Evolutionary conservation across 208 protist species (phyloP), one percentile per base, ranked within the genome.

Genomic region (Trypanosoma avium): DNA sequence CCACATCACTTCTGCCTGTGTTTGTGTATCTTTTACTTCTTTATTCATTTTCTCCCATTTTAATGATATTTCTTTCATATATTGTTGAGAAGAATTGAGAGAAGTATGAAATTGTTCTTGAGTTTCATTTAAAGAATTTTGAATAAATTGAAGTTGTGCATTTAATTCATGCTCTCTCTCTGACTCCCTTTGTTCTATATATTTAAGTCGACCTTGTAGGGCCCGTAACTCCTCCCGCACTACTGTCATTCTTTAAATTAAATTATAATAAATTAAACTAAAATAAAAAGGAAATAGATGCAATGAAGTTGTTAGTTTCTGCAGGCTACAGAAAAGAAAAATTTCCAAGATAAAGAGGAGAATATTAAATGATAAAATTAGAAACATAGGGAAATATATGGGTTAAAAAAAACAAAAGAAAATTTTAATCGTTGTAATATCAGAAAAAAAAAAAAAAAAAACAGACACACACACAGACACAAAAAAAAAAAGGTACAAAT

Each of bases 131-230:
- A n/a, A n/a, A n/a, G n/a, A n/a, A n/a, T n/a, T n/a, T n/a, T n/a
- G n/a, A n/a, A 42, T 5, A 7, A 4, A 22, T 3, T 42, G 26
- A 15, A 67, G 61, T 29, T 67, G 50, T n/a, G 35, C 19, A 35
- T 50, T 13, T 2, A 67, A 40, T 5, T 67, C 61, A 15, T 32
- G 50, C 52, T 67, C 61, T 4, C 61, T 21, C n/a, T 67, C 61
- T 40, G 29, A n/a, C 15, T 67, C 61, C 29, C 50, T 49, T 21
- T 52, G 61, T 40, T 67, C 61, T 26, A 59, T 43, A 40, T 67
- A 67, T 30, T 67, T 40, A 15, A 67, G 35, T 17, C 61, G 8
- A 40, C 22, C 29, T 42, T 59, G 50, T 52, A 67, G 50, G 15
- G 40, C 26, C 3, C 61, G 36, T 1, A 67, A 29, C 42, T 60